A percentile compares a stretch with the other conserved stretches of the same genome.
Conservation (phyloP, 2,329 filamentous ascomycete genomes). For the Ceratocystis smalleyi region DNA sequence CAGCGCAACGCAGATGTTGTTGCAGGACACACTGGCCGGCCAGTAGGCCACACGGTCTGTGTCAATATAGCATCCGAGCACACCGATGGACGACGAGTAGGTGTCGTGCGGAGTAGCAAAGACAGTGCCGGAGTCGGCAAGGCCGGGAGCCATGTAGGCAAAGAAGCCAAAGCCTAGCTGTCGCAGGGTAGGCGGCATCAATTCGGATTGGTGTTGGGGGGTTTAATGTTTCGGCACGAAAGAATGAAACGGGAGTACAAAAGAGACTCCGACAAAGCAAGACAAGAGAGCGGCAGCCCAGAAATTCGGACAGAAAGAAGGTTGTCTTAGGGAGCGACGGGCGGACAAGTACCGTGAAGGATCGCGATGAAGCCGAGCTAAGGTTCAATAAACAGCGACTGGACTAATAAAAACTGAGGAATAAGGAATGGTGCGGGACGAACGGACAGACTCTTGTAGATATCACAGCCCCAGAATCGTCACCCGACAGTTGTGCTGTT, state of each 20-base stretch:
- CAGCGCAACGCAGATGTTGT: slow-evolving; percentile 41
- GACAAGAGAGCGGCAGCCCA: background rate
- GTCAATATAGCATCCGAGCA: slow-evolving; percentile 45
- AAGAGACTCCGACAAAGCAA: background rate
- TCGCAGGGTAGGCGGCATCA: background rate
- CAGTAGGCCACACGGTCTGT: slow-evolving; percentile 47
- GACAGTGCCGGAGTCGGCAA: slow-evolving; percentile 22
- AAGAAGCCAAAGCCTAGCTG: background rate
- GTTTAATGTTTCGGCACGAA: background rate
- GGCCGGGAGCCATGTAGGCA: slow-evolving; percentile 17
- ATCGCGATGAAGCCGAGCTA: background rate
- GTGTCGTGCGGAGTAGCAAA: slow-evolving; percentile 39
- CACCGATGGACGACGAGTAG: slow-evolving; percentile 42
- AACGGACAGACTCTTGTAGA: background rate
- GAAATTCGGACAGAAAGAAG: background rate
- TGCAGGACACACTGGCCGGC: slow-evolving; percentile 37
- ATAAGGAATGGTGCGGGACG: background rate
- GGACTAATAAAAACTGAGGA: background rate
- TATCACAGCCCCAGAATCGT: background rate
- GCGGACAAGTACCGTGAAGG: background rate
- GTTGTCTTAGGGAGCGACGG: background rate
- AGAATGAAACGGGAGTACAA: background rate
- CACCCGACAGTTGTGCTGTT: background rate
- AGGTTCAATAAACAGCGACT: background rate
- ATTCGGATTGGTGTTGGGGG: background rate